Evolutionary conservation across 2,329 filamentous ascomycete genomes (phyloP), one percentile per base, ranked within the genome.

Genomic region (Hortaea sp.): DNA sequence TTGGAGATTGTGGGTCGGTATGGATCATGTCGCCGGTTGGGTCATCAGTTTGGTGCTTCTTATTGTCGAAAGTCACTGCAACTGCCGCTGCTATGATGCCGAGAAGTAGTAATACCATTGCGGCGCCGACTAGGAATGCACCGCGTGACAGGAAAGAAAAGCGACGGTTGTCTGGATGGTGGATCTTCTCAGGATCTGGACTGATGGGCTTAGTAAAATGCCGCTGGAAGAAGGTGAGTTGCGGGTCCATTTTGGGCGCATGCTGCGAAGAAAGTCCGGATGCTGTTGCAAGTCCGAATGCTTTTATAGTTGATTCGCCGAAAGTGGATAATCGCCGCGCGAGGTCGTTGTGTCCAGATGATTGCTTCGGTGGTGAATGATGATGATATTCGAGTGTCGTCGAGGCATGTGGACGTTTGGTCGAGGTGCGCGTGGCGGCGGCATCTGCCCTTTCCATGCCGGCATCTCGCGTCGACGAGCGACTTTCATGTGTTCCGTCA

Each of bases 91-190:
- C 55, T 7, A 61, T 47, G 29, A 57, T 48, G 9, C 47, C 55
- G 28, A 56, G 37, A 5, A 61, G 41, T n/a, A 56, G 39, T 10
- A 59, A 12, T 27, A 55, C 37, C 27, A 57, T 29, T 1, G 53
- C 20, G 9, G 47, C 43, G 4, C 37, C 41, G 5, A 47, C 12
- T 2, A 56, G 38, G 12, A 61, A 9, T 28, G 49, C 50, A 10
- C 60, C 58, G 29, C 50, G 49, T 7, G 59, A 60, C 3, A 56
- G 49, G 40, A 61, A 54, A 1, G 59, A 56, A 48, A 63, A 62
- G 6, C 46, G 49, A 39, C 53, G 43, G 13, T 42, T 46, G 12
- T 20, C 32, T 7, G 44, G 27, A 29, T 43, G 31, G 13, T 48
- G 20, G 9, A 45, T 37, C 46, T 56, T 57, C 29, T 49, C 51